Conservation (phyloP, 192 early-diverging fungal species). For the Umbelopsis sp. region DNA sequence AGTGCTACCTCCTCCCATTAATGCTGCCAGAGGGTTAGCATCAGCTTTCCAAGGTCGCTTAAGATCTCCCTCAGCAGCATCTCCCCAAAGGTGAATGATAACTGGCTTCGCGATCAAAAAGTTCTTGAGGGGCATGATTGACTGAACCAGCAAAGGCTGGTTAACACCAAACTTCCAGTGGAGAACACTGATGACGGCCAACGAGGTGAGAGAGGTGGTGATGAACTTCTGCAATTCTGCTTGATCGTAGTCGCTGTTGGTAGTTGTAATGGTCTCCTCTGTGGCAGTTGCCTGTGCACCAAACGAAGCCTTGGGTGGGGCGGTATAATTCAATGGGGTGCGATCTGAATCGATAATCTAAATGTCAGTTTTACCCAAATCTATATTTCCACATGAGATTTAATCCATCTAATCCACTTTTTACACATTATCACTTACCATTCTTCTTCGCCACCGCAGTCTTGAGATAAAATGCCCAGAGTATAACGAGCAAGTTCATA, state of each 20-base stretch:
- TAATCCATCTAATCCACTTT: neutral
- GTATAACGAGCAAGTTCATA: constrained; percentile 60
- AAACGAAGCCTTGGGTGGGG: constrained; percentile 60
- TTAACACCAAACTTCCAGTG: constrained; percentile 89
- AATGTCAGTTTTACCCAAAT: neutral
- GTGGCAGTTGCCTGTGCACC: constrained; percentile 25
- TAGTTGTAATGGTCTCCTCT: constrained; percentile 27
- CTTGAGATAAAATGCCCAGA: constrained; percentile 42
- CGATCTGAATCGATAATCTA: constrained; percentile 55
- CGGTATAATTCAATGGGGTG: constrained; percentile 78
- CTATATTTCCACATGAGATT: neutral
- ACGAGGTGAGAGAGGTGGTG: constrained; percentile 68
- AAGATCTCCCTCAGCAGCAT: constrained; percentile 76
- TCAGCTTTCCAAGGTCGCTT: constrained; percentile 83
- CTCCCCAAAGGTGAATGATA: constrained; percentile 79
- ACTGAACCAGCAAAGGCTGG: constrained; percentile 88
- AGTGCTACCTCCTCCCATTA: constrained; percentile 40
- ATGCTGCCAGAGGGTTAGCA: constrained; percentile 66
- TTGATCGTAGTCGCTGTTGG: constrained; percentile 80
- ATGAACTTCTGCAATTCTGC: constrained; percentile 66
- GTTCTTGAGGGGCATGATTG: constrained; percentile 76
- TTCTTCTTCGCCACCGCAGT: constrained; percentile 67
- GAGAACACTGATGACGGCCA: constrained; percentile 77
- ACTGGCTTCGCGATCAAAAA: constrained; percentile 72
- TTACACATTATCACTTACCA: too few relatives aligned